phyloP scores from a whole-genome alignment of 163 green algal species.

The Picocystis sp. region DNA sequence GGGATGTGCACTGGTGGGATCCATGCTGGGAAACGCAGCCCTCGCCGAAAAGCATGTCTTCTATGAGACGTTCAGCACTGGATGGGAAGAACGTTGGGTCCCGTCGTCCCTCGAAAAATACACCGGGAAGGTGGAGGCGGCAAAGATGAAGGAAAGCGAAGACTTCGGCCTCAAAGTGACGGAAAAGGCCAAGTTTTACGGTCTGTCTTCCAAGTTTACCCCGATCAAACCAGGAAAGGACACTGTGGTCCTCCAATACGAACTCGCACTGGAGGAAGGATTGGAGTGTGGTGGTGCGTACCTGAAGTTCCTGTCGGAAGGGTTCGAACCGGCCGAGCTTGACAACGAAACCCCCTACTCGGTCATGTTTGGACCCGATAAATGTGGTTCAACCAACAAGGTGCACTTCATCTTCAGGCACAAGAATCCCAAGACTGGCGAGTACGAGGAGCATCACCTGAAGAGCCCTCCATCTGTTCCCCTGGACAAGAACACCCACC shows the following conservation, averaged over 20 bases:
- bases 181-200: too few relatives aligned
- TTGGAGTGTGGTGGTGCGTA: constrained; percentile 74
- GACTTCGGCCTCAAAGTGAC: too few relatives aligned
- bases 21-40: too few relatives aligned
- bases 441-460: constrained; percentile 69
- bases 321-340: constrained; percentile 39
- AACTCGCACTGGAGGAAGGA: constrained; percentile 45
- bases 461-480: constrained; percentile 29
- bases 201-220: too few relatives aligned
- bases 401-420: constrained; percentile 72
- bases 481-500: constrained; percentile 41
- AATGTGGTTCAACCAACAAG: constrained; percentile 69
- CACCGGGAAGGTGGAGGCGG: too few relatives aligned
- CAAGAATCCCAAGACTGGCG: constrained; percentile 38
- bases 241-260: constrained; percentile 61
- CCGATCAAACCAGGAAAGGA: too few relatives aligned
- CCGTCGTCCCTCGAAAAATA: too few relatives aligned
- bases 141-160: too few relatives aligned
- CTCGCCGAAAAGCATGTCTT: too few relatives aligned
- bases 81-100: too few relatives aligned
- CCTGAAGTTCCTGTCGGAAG: constrained; percentile 66
- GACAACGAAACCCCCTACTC: constrained; percentile 57
- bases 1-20: too few relatives aligned
- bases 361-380: constrained; percentile 92
- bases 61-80: too few relatives aligned